Conservation (phyloP, 768 basidiomycete species). For the Sistotremastrum suecicum region DNA sequence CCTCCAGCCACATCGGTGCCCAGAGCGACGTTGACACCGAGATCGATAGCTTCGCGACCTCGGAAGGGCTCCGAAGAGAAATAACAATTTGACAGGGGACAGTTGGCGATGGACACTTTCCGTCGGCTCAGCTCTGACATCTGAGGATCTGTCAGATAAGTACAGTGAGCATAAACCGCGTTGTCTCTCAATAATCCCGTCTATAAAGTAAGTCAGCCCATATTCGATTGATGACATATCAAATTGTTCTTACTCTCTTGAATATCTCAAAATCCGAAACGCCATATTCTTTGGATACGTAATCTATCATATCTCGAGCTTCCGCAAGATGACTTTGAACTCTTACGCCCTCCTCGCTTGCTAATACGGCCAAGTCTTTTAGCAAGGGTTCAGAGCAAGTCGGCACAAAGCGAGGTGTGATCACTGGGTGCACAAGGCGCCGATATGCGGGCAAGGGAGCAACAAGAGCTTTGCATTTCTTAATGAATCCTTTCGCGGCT, state of each 20-base stretch:
- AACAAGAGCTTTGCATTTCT: constrained; percentile 28
- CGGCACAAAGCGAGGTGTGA: constrained; percentile 85
- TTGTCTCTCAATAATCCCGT: constrained; percentile 41
- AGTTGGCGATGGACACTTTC: constrained; percentile 65
- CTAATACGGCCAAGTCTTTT: constrained; percentile 41
- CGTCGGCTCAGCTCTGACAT: constrained; percentile 33
- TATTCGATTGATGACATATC: background rate
- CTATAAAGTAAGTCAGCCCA: constrained; percentile 20
- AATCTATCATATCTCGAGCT: constrained; percentile 59
- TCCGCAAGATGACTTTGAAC: constrained; percentile 82
- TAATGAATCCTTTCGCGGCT: constrained; percentile 43
- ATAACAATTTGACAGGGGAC: constrained; percentile 81
- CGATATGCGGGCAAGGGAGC: constrained; percentile 26
- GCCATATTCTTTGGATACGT: constrained; percentile 46
- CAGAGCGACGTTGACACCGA: constrained; percentile 57
- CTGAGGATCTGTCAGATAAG: constrained; percentile 45
- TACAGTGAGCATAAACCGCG: constrained; percentile 83
- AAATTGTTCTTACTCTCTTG: constrained; percentile 31
- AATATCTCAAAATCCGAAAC: constrained; percentile 66
- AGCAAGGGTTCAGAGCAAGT: constrained; percentile 71
- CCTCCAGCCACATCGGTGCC: constrained; percentile 84
- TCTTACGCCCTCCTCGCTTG: constrained; percentile 28
- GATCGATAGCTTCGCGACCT: constrained; percentile 54
- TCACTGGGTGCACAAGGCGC: constrained; percentile 59
- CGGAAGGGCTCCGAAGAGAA: constrained; percentile 63